A percentile compares a stretch with the other conserved stretches of the same genome.
Conservation (phyloP, 2,329 filamentous ascomycete genomes). For the Zasmidium angulare region DNA sequence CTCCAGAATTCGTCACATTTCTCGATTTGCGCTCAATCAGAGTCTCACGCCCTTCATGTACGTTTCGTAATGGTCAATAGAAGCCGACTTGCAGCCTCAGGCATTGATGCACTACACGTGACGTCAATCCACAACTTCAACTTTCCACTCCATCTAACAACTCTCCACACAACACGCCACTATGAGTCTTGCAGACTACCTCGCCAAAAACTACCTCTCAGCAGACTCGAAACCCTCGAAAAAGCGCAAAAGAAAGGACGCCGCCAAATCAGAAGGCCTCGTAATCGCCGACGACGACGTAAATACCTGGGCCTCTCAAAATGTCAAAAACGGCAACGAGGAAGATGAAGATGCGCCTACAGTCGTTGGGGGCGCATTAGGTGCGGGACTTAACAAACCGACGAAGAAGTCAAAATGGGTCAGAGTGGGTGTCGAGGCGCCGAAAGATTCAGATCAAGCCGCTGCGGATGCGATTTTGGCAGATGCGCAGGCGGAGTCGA, state of each 20-base stretch:
- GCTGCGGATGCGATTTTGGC: slow-evolving; percentile 55
- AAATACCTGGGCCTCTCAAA: slow-evolving; percentile 50
- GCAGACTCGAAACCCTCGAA: slow-evolving; percentile 58
- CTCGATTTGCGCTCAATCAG: slow-evolving; percentile 2
- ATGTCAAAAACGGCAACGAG: slow-evolving; percentile 48
- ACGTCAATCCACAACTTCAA: background rate
- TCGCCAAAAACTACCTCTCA: slow-evolving; percentile 87
- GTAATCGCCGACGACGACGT: slow-evolving; percentile 56
- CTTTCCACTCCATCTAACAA: background rate
- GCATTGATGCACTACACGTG: background rate
- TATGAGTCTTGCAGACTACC: slow-evolving; percentile 76
- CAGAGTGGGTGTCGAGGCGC: slow-evolving; percentile 57
- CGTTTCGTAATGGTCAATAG: background rate
- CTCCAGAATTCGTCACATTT: slow-evolving; percentile 12
- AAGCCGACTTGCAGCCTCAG: slow-evolving; percentile 2
- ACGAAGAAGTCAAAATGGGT: slow-evolving; percentile 86
- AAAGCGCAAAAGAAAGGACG: slow-evolving; percentile 53
- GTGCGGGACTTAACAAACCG: slow-evolving; percentile 50
- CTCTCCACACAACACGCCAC: slow-evolving; percentile 2
- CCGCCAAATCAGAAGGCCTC: slow-evolving; percentile 41
- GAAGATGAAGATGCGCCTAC: slow-evolving; percentile 57
- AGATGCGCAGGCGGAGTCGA: slow-evolving; percentile 34
- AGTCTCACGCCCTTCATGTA: background rate
- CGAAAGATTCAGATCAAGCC: slow-evolving; percentile 56
- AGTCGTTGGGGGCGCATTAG: slow-evolving; percentile 48